Base-by-base conservation (phyloP, 345 rosid species). In the Camelina laxa region DNA sequence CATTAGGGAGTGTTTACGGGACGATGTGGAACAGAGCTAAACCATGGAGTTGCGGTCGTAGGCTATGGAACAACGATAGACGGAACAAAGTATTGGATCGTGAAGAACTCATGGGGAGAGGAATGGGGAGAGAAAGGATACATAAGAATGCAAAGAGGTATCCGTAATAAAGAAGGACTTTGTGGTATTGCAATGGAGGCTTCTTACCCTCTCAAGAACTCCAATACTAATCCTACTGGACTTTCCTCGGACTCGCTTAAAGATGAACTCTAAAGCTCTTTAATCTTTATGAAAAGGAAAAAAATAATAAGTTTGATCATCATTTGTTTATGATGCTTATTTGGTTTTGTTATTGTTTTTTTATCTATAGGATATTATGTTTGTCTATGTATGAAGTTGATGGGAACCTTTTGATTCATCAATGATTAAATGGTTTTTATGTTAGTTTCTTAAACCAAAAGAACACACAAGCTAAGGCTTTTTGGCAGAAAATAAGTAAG, bases 121-220 rank as follows among this genome's bases (percentile, higher is more conserved):
- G 87, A 80, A 76, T 90, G 96, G 96, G 96, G 96, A 42, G 91
- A 90, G 84, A 83, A 85, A 50, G 91, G 91, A 7, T 88, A 84
- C 76, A 77, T 85, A 62, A 86, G 90, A 69, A 83, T 87, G 87
- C 74, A 84, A 72, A 82, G 90, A 2, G 88, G 89, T 15, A 65
- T 88, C 24, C 30, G 48, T 9, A 42, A 74, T 16, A 75, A 77
- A 65, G 73, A 80, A 65, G 90, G 96, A 24, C 80, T 83, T 0
- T 87, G 93, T 61, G 93, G 96, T 13, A 87, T 88, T 45, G 88
- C 96, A n/a, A 87, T 88, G 90, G 81, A 82, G 21, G 87, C 91
- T 81, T 85, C 96, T 27, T 87, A 88, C 58, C 93, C 93, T 27
- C 19, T 81, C 76, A 90, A 88, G 80, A 87, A 76, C 19, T 80